Evolutionary conservation across 306 rosid genomes (phyloP).

Genomic region (Fagus sylvatica): DNA sequence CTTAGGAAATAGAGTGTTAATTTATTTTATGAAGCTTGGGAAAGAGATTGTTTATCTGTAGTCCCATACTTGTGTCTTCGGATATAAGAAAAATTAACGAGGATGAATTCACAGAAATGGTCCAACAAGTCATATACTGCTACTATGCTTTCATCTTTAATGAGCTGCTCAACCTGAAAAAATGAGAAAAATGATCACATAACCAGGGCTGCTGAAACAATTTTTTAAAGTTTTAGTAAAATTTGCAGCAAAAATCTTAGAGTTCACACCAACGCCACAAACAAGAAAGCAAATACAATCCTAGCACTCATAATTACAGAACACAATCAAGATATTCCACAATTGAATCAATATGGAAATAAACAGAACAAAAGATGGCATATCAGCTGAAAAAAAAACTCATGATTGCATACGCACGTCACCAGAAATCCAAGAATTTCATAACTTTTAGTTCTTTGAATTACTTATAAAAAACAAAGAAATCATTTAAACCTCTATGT

Average conservation of each 20-base stretch:
- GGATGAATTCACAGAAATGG: constrained; percentile 59
- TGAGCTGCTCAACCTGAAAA: constrained; percentile 67
- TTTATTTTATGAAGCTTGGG: no score
- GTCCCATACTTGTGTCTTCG: constrained; percentile 59
- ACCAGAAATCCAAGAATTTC: no score
- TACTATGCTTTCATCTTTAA: constrained; percentile 52
- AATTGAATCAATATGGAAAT: background rate
- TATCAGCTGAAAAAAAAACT: background rate
- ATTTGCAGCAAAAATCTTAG: background rate
- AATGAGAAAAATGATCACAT: background rate
- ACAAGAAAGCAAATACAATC: background rate
- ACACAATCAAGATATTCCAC: background rate
- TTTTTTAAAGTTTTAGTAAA: background rate
- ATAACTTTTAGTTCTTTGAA: no score
- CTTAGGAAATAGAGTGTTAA: no score
- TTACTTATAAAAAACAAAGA: no score
- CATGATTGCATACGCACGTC: no score
- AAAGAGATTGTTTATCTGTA: background rate
- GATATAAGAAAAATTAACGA: constrained; percentile 54
- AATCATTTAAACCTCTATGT: no score
- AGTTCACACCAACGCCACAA: background rate
- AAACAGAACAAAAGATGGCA: background rate
- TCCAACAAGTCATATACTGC: constrained; percentile 62
- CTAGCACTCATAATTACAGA: background rate
- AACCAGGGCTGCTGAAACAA: background rate